Conservation (phyloP, 768 basidiomycete species). For the Rhodotorula babjevae region DNA sequence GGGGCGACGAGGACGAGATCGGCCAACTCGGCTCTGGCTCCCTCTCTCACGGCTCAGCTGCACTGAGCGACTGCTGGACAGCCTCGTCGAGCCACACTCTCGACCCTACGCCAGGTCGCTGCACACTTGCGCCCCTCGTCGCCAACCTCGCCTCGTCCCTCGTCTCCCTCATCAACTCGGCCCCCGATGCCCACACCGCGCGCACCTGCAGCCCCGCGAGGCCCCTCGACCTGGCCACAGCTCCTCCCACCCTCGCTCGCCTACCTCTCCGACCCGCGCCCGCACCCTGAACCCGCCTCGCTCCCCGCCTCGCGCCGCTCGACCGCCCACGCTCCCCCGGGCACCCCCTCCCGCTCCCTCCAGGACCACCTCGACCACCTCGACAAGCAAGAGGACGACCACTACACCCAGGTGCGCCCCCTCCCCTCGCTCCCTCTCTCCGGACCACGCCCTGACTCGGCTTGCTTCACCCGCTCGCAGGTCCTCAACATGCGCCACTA, state of each 20-base stretch:
- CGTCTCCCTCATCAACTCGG: background rate
- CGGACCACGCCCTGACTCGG: too few species aligned
- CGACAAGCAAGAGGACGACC: slow-evolving; percentile 20
- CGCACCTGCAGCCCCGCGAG: background rate
- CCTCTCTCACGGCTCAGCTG: too few species aligned
- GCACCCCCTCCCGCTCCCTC: background rate
- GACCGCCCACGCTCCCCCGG: background rate
- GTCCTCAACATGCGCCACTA: slow-evolving; percentile 16
- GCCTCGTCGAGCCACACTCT: too few species aligned
- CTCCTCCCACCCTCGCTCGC: slow-evolving; percentile 13
- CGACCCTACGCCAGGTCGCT: too few species aligned
- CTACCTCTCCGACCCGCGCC: slow-evolving; percentile 1
- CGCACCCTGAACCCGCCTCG: background rate
- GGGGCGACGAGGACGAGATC: too few species aligned
- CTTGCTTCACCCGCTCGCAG: too few species aligned
- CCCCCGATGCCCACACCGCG: background rate
- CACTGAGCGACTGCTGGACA: too few species aligned
- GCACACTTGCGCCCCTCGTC: too few species aligned
- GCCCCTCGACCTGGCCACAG: background rate
- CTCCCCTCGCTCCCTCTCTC: too few species aligned
- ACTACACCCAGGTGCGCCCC: background rate
- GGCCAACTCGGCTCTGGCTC: too few species aligned
- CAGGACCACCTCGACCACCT: slow-evolving; percentile 33
- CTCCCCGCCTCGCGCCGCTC: slow-evolving; percentile 8
- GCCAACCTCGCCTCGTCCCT: background rate